Conservation (phyloP, 768 basidiomycete species). For the Russula brevipes region DNA sequence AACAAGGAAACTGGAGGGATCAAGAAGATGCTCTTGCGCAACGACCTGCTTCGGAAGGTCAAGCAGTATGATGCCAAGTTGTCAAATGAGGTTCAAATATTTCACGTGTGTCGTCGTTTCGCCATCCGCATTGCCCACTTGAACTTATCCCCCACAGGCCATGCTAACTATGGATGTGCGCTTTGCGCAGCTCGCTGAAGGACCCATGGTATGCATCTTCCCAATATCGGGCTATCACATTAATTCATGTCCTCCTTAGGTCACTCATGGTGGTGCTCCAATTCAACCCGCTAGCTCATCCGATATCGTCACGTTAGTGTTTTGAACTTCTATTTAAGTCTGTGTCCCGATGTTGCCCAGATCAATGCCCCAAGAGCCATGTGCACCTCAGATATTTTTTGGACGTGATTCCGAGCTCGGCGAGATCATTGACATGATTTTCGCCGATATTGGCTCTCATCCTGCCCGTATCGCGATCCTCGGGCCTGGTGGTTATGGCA, state of each 20-base stretch:
- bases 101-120: background rate
- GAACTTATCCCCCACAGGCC: background rate
- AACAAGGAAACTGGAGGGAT: background rate
- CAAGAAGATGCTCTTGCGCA: background rate
- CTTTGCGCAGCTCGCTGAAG: background rate
- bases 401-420: background rate
- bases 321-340: background rate
- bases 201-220: background rate
- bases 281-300: background rate
- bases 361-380: background rate
- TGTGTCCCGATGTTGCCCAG: background rate
- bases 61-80: slow-evolving; percentile 5
- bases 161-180: background rate
- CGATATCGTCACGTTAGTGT: background rate
- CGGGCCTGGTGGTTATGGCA: too few relatives aligned
- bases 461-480: background rate
- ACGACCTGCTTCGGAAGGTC: slow-evolving; percentile 1
- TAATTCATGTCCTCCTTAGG: background rate
- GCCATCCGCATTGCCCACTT: background rate
- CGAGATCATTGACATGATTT: background rate
- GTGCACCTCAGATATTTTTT: background rate
- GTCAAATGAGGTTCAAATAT: background rate
- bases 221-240: background rate
- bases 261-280: background rate
- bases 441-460: background rate